Evolutionary conservation across 2,329 filamentous ascomycete genomes (phyloP).

Genomic region (Cladorrhinum sp.): DNA sequence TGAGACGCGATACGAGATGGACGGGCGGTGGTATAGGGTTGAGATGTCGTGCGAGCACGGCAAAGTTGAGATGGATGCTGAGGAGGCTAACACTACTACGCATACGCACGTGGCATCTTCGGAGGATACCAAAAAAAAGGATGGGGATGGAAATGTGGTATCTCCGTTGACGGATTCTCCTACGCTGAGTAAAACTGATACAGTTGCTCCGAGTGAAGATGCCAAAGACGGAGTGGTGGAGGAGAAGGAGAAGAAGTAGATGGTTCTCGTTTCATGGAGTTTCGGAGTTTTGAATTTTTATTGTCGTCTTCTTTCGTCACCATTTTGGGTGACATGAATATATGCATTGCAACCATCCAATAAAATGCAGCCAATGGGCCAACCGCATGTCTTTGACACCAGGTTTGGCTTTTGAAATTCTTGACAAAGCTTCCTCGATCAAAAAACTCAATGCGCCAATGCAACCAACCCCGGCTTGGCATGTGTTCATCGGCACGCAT

Average conservation of each 20-base stretch:
- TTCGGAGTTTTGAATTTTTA: too few relatives aligned
- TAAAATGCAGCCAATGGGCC: too few relatives aligned
- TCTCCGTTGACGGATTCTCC: not conserved
- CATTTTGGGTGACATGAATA: too few relatives aligned
- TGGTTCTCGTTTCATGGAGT: too few relatives aligned
- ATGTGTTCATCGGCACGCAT: not conserved
- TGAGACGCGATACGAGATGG: not conserved
- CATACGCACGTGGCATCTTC: not conserved
- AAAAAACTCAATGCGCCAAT: not conserved
- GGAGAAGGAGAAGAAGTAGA: not conserved
- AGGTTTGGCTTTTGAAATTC: not conserved
- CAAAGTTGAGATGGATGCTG: not conserved
- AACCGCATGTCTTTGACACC: too few relatives aligned
- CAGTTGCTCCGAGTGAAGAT: not conserved
- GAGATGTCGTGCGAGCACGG: not conserved
- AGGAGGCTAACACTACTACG: not conserved
- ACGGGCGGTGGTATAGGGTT: not conserved
- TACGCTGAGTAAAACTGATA: not conserved
- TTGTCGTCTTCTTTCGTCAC: too few relatives aligned
- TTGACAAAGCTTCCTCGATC: not conserved
- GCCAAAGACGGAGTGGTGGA: not conserved
- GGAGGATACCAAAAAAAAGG: not conserved
- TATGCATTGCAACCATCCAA: too few relatives aligned
- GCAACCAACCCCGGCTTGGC: not conserved
- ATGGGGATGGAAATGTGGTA: not conserved